phyloP scores from a whole-genome alignment of 257 asterid genomes.

The Solanum medicagineum region DNA sequence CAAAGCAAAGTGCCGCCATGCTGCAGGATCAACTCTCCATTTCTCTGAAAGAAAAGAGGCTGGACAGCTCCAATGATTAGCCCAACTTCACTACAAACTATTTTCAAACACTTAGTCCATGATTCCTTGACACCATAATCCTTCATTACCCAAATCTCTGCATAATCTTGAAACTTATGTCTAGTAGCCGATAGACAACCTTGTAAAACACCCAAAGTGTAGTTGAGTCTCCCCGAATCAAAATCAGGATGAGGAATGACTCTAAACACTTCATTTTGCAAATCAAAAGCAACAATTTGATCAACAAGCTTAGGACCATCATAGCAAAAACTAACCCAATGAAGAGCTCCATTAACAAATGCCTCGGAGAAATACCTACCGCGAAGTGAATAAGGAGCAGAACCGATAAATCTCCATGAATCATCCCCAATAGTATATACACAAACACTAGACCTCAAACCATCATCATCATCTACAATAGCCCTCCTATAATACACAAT shows the following conservation, averaged over 20 bases:
- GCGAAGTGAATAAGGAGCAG: background rate
- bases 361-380: background rate
- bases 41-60: background rate
- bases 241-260: background rate
- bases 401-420: background rate
- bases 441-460: background rate
- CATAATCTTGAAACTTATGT: background rate
- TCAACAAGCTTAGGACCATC: background rate
- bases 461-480: background rate
- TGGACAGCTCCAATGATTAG: background rate
- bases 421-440: background rate
- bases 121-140: constrained; percentile 13
- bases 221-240: background rate
- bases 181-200: constrained; percentile 9
- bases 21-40: background rate
- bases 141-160: constrained; percentile 17
- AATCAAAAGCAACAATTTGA: constrained; percentile 10
- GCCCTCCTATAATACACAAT: background rate
- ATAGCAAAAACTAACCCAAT: background rate
- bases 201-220: constrained; percentile 5
- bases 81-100: background rate
- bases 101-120: constrained; percentile 10
- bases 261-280: constrained; percentile 4
- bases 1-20: background rate
- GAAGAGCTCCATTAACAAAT: background rate